These are phyloP conservation scores for Parachlorella kessleri DNA, from an alignment of 139 green algal species.

Conservation along the genomic window DNA sequence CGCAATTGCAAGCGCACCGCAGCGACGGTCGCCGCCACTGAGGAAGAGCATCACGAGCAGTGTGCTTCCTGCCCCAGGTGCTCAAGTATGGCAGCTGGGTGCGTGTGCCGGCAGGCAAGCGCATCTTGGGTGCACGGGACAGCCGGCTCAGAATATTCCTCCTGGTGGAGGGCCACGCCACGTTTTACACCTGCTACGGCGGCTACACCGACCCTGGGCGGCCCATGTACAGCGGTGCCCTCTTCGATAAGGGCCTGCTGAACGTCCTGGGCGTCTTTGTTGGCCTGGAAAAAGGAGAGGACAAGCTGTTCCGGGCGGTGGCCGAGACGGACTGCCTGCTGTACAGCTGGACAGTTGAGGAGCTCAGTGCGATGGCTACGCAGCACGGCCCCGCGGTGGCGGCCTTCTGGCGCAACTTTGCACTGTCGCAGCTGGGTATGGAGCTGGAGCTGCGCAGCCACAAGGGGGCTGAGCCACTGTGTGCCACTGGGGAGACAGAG, in stretches of 20 bases:
- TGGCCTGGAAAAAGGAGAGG: conserved; percentile 17
- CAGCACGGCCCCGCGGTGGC: conserved; percentile 15
- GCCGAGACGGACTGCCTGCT: conserved; percentile 36
- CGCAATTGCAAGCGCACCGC: too few relatives aligned
- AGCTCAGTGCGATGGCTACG: conserved; percentile 24
- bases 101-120: too few relatives aligned
- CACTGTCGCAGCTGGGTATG: conserved; percentile 4
- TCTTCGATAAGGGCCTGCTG: conserved; percentile 14
- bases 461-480: neutral
- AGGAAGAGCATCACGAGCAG: too few relatives aligned
- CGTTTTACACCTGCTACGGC: neutral
- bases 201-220: neutral
- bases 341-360: conserved; percentile 14
- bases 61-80: too few relatives aligned
- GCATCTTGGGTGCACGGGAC: too few relatives aligned
- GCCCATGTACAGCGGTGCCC: conserved; percentile 9
- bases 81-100: too few relatives aligned
- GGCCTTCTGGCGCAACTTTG: conserved; percentile 30
- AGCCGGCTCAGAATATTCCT: too few relatives aligned
- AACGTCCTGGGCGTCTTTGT: conserved; percentile 36
- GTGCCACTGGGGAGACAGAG: conserved; percentile 23
- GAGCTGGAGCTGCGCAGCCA: neutral
- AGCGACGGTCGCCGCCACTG: too few relatives aligned
- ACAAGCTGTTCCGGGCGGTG: neutral
- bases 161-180: conserved; percentile 24